Percentiles rank a stretch among this genome's conserved stretches.
phyloP scores from a whole-genome alignment of 306 rosid genomes.

The Comarum palustre region DNA sequence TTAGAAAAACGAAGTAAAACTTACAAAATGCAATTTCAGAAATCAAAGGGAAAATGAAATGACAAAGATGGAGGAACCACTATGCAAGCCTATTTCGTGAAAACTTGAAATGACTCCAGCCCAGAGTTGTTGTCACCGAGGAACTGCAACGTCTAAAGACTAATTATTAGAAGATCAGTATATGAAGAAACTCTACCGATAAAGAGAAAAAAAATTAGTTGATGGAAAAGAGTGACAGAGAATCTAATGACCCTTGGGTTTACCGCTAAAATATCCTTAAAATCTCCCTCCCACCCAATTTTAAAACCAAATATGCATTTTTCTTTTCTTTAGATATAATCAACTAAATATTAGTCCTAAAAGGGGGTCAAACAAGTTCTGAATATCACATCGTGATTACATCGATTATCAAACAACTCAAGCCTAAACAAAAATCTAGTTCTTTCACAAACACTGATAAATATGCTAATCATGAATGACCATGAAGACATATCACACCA shows the following conservation, averaged over 20 bases:
- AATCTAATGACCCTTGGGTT: not conserved
- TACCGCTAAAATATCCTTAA: not conserved
- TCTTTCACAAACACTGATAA: not conserved
- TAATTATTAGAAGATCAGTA: conserved; percentile 29
- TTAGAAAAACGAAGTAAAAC: not conserved
- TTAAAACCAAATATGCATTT: too few species aligned
- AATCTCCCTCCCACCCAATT: not conserved
- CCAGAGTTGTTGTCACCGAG: conserved; percentile 33
- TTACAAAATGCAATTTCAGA: conserved; percentile 16
- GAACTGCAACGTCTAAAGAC: conserved; percentile 40
- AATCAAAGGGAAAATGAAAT: conserved; percentile 11
- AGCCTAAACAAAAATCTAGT: not conserved
- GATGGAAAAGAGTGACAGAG: not conserved
- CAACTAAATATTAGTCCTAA: not conserved
- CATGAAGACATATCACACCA: not conserved
- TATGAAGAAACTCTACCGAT: conserved; percentile 29
- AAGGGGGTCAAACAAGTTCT: not conserved
- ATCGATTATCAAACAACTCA: not conserved
- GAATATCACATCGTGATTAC: not conserved
- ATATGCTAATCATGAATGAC: not conserved
- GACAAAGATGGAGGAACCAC: conserved; percentile 1
- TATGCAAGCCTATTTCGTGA: conserved; percentile 23
- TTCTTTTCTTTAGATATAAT: not conserved
- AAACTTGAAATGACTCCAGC: conserved; percentile 18
- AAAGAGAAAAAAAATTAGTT: conserved; percentile 6